Base-by-base conservation (phyloP, 1,284 basidiomycete genomes). In the Irpex lacteus region DNA sequence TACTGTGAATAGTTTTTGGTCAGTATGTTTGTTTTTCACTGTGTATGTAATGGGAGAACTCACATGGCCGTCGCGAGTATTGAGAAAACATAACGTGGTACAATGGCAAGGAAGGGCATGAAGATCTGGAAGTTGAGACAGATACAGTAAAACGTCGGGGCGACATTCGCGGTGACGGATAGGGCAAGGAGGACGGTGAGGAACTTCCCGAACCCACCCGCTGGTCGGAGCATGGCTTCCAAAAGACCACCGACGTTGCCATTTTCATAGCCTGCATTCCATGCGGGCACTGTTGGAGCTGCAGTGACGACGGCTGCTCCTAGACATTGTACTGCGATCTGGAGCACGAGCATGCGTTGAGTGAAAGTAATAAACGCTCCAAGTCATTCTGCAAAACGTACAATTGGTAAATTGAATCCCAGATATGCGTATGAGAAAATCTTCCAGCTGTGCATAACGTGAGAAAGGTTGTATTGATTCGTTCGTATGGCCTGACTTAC, bases 31-130 rank as follows among this genome's bases (percentile, higher is more conserved):
- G 36, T 56, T 3, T 40, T 21, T 1, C 2, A n/a, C 4, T 6
- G 21, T 13, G 6, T 38, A 61, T 15, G 26, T 32, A 54, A 19
- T 21, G 55, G 40, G 52, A 44, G 49, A 11, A 36, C 88, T 67
- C 68, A 91, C 90, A 98, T 88, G 1, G 89, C 94, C 0, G 89
- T 91, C 1, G 90, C 89, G 52, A 95, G 73, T 18, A 97, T 72
- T 0, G 95, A 93, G 74, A 97, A 94, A 55, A 95, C 80, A 74
- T 95, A 97, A 71, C 96, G 82, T 0, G 96, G 96, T 11, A 98
- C 85, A 38, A 19, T 37, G 11, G 82, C 78, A 18, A 88, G 74
- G n/a, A 76, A 83, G 0, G 95, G 94, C 15, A 94, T 76, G 69
- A 91, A 85, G 5, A 94, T 83, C 73, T 96, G 94, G 65, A 94